phyloP scores from a whole-genome alignment of 2,329 filamentous ascomycete species.

The Ascocoryne sarcoides region DNA sequence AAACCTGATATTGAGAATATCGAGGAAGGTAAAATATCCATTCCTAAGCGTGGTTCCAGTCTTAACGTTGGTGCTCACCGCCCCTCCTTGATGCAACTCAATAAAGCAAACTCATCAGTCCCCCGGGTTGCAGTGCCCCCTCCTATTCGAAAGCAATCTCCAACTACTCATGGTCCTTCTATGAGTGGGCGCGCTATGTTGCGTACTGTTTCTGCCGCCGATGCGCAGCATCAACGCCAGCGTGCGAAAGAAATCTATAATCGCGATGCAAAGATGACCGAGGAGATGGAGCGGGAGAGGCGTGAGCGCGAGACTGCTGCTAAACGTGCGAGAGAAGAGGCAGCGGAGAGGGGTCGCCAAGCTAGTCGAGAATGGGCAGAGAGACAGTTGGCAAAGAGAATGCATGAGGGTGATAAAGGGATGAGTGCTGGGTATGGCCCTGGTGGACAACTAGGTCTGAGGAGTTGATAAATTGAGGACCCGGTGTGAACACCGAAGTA shows the following conservation, averaged over 20 bases:
- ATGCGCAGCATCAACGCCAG: slow-evolving; percentile 41
- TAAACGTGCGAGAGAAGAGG: slow-evolving; percentile 47
- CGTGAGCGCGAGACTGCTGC: slow-evolving; percentile 45
- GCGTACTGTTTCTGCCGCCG: slow-evolving; percentile 41
- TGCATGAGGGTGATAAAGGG: slow-evolving; percentile 18
- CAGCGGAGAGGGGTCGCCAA: slow-evolving; percentile 51
- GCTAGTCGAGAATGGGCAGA: slow-evolving; percentile 55
- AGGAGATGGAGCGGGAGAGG: slow-evolving; percentile 44
- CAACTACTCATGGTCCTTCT: slow-evolving; percentile 15
- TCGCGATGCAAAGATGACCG: slow-evolving; percentile 40
- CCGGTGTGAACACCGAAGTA: too few relatives aligned
- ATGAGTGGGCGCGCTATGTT: slow-evolving; percentile 27
- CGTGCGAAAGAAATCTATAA: slow-evolving; percentile 46
- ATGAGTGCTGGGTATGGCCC: slow-evolving; percentile 20
- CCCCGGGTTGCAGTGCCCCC: slow-evolving; percentile 20
- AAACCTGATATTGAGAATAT: slow-evolving; percentile 31
- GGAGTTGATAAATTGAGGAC: too few relatives aligned
- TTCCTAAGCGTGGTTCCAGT: slow-evolving; percentile 24
- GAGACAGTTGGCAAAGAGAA: slow-evolving; percentile 35
- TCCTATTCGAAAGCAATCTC: slow-evolving; percentile 17
- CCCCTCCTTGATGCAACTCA: slow-evolving; percentile 28
- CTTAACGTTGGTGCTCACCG: slow-evolving; percentile 26
- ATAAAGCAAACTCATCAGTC: slow-evolving; percentile 24
- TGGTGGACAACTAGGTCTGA: slow-evolving; percentile 21
- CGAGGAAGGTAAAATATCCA: slow-evolving; percentile 14